These are phyloP conservation scores for Colletotrichum nymphaeae DNA, from an alignment of 2,329 filamentous ascomycete species.

Conservation along the genomic window DNA sequence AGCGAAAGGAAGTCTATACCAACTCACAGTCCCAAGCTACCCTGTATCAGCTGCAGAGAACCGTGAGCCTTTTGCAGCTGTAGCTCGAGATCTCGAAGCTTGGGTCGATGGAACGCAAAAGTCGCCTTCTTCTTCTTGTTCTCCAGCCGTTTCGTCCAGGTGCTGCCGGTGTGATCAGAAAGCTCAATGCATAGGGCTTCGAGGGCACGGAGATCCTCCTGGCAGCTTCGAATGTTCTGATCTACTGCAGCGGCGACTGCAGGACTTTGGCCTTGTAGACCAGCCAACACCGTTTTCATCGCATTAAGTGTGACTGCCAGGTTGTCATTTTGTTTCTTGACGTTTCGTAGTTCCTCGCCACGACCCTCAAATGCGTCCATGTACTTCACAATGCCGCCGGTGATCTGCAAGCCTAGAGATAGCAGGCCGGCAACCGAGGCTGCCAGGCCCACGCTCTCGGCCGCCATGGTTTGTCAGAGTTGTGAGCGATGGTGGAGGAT, in stretches of 20 bases:
- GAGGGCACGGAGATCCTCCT: not conserved
- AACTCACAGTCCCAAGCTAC: not conserved
- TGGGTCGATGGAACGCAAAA: not conserved
- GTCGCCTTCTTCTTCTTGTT: conserved; percentile 7
- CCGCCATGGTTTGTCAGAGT: not conserved
- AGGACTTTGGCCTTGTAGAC: not conserved
- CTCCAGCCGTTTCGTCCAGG: not conserved
- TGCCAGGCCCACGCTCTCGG: not conserved
- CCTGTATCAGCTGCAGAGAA: not conserved
- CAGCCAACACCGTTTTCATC: not conserved
- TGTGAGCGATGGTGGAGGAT: not conserved
- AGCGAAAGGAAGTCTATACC: fast-evolving
- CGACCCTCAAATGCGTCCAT: conserved; percentile 1
- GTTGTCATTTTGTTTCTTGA: not conserved
- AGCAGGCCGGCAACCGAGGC: conserved; percentile 4
- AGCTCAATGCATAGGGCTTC: not conserved
- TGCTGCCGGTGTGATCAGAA: not conserved
- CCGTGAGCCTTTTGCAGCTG: not conserved
- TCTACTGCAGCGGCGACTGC: not conserved
- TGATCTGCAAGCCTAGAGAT: not conserved
- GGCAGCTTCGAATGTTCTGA: not conserved
- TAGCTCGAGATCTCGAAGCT: not conserved
- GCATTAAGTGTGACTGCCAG: not conserved
- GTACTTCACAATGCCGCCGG: conserved; percentile 1
- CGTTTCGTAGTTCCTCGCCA: not conserved